These are phyloP conservation scores for Trametes coccinea DNA, from an alignment of 768 basidiomycete species.

Conservation along the genomic window DNA sequence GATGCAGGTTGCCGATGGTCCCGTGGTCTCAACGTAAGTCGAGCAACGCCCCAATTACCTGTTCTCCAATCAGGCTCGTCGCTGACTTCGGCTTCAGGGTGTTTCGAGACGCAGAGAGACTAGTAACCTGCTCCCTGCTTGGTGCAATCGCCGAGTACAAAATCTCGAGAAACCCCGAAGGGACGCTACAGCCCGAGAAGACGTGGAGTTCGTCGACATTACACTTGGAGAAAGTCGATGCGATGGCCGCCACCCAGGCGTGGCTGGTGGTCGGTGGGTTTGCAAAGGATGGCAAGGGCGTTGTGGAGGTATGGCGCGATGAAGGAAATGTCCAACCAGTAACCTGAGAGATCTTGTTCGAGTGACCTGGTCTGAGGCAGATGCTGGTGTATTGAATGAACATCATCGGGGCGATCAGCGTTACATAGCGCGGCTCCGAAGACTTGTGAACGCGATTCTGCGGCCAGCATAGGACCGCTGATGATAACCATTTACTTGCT, in stretches of 20 bases:
- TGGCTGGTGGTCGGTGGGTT: conserved; percentile 66
- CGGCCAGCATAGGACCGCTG: too few relatives aligned
- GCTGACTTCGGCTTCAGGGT: conserved; percentile 36
- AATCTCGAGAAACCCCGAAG: conserved; percentile 40
- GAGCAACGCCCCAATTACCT: not conserved
- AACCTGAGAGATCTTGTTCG: not conserved
- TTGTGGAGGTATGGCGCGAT: conserved; percentile 58
- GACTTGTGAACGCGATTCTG: too few relatives aligned
- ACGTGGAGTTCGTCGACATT: conserved; percentile 48
- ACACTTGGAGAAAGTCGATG: conserved; percentile 63
- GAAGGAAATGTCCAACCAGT: not conserved
- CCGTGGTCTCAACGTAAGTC: conserved; percentile 68
- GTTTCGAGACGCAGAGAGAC: conserved; percentile 46
- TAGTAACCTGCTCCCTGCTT: conserved; percentile 61
- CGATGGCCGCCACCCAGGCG: conserved; percentile 49
- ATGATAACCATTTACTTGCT: too few relatives aligned
- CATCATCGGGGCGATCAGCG: too few relatives aligned
- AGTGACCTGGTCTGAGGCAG: too few relatives aligned
- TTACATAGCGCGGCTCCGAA: too few relatives aligned
- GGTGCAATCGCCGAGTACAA: conserved; percentile 56
- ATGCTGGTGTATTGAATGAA: too few relatives aligned
- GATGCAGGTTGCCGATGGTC: conserved; percentile 65
- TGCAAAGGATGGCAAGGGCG: conserved; percentile 53
- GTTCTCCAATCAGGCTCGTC: not conserved
- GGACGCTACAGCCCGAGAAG: conserved; percentile 42